Base-by-base conservation (phyloP, 176 grass and related monocot species). In the Rhynchospora tenuis region DNA sequence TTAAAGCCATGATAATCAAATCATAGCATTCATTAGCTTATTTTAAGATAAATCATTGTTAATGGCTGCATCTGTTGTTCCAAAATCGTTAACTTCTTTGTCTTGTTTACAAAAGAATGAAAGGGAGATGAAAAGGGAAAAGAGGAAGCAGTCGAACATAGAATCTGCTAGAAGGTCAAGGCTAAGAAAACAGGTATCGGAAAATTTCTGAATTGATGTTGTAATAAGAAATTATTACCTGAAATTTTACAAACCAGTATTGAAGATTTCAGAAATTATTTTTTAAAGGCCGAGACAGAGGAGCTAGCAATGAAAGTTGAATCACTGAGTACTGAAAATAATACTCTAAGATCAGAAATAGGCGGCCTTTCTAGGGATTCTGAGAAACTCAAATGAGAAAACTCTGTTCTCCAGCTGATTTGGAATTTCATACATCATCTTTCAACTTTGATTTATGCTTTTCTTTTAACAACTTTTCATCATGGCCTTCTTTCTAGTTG, bases 101-200 rank as follows among this genome's bases (percentile, higher is more conserved):
- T 77, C 1, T 29, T 86, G 52, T 83, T 74, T 90, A 64, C 0
- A 5, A 64, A 84, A 97, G 92, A 92, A 92, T 63, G 90, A 92
- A 42, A 89, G 79, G 69, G 92, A 89, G 83, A 73, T 90, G 33
- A 94, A 92, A 76, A 87, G 83, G 55, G 92, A 97, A 66, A 84
- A 80, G 58, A 89, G 90, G 82, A 95, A 95, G 74, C 93, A 92
- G 82, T 95, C 93, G 28, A 95, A 95, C 63, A 83, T 90, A 80
- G 94, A 94, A 22, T 97, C 94, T 29, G 94, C 94, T 50, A 84
- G 92, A 60, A 85, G 94, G 48, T 97, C 94, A 84, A 94, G 94
- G 83, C 60, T 97, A 68, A 86, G 92, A 86, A 97, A 97, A 65
- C 90, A 97, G 92, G 92, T 97, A 56, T 71, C 38, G 58, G 57